Conservation (phyloP, 768 basidiomycete genomes). For the Cystobasidiopsis lactophilus region DNA sequence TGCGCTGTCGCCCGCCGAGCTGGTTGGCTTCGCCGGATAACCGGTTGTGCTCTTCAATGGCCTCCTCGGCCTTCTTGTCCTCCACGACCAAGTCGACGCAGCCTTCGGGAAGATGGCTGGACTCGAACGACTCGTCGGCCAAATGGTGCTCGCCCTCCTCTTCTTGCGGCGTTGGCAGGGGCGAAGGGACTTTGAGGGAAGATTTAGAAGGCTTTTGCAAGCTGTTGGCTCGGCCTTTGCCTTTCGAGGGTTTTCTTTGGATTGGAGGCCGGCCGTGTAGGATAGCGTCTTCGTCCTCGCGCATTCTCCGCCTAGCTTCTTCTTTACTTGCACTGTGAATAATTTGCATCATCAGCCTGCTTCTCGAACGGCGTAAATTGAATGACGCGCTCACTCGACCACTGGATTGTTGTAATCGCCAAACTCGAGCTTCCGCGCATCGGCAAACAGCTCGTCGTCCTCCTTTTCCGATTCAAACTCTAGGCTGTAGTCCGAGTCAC, state of each 20-base stretch:
- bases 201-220: neutral
- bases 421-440: conserved; percentile 59
- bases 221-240: conserved; percentile 2
- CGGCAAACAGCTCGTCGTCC: conserved; percentile 53
- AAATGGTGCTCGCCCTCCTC: neutral
- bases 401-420: conserved; percentile 18
- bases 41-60: conserved; percentile 14
- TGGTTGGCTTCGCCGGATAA: neutral
- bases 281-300: conserved; percentile 71
- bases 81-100: conserved; percentile 79
- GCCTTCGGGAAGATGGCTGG: conserved; percentile 27
- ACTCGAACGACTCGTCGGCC: neutral
- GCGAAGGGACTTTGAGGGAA: conserved; percentile 20
- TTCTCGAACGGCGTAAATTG: conserved; percentile 8
- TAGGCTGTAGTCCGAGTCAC: conserved; percentile 23
- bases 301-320: conserved; percentile 38
- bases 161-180: conserved; percentile 2
- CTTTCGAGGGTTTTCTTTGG: neutral
- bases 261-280: conserved; percentile 31
- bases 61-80: conserved; percentile 35
- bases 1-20: conserved; percentile 1
- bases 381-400: neutral
- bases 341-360: no score
- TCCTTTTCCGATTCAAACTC: conserved; percentile 46
- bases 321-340: conserved; percentile 19